These are phyloP conservation scores for Myxozyma kluyveri DNA, from an alignment of 805 yeast species.

Conservation along the genomic window DNA sequence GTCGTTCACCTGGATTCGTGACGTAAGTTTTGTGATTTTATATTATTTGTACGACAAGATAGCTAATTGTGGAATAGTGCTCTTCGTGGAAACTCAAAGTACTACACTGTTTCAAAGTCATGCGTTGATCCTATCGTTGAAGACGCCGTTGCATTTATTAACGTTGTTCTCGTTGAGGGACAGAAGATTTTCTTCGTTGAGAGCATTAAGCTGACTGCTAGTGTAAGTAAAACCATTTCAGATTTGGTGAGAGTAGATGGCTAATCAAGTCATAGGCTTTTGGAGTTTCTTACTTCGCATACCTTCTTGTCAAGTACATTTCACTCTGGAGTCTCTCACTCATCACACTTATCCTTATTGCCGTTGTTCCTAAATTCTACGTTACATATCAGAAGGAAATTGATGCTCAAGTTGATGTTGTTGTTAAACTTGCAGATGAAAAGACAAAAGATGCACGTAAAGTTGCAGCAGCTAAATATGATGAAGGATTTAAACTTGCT, in stretches of 20 bases:
- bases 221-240: slow-evolving; percentile 5
- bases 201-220: slow-evolving; percentile 6
- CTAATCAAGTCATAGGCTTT: slow-evolving; percentile 10
- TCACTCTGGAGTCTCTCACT: slow-evolving; percentile 33
- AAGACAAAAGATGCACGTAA: slow-evolving; percentile 27
- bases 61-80: not conserved
- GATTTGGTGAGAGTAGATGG: not conserved
- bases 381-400: slow-evolving; percentile 72
- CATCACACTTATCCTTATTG: slow-evolving; percentile 56
- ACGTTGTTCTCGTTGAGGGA: slow-evolving; percentile 21
- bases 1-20: slow-evolving; percentile 20
- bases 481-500: slow-evolving; percentile 9
- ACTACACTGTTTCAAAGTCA: slow-evolving; percentile 18
- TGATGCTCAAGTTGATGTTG: slow-evolving; percentile 46
- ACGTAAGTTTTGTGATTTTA: slow-evolving; percentile 5
- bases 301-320: slow-evolving; percentile 13
- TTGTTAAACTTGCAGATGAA: slow-evolving; percentile 32
- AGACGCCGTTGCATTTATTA: slow-evolving; percentile 12
- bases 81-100: slow-evolving; percentile 11
- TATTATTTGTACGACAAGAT: not conserved
- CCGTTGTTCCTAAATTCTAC: slow-evolving; percentile 75
- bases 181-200: slow-evolving; percentile 27
- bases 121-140: slow-evolving; percentile 20
- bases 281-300: slow-evolving; percentile 17
- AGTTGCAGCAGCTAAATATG: slow-evolving; percentile 9